These are phyloP conservation scores for Tolypocladium endophyticum DNA, from an alignment of 2,329 filamentous ascomycete genomes.

Conservation along the genomic window DNA sequence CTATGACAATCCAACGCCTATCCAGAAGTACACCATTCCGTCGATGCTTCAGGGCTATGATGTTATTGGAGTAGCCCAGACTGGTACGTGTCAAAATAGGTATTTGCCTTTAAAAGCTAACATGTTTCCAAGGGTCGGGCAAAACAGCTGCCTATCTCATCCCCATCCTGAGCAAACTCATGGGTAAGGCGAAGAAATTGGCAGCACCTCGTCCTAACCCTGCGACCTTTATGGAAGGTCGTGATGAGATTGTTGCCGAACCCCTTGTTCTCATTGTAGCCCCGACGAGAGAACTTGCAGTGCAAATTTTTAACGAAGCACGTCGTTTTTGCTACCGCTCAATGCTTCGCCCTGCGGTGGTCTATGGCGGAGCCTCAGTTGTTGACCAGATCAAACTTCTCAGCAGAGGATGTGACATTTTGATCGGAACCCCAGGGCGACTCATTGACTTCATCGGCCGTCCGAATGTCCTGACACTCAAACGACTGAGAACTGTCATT, in stretches of 20 bases:
- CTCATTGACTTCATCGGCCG: conserved; percentile 74
- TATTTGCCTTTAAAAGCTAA: not conserved
- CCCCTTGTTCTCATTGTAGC: conserved; percentile 78
- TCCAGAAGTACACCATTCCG: conserved; percentile 78
- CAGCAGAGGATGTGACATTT: conserved; percentile 73
- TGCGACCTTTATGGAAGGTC: conserved; percentile 37
- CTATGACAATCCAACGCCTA: conserved; percentile 68
- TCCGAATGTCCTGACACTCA: conserved; percentile 56
- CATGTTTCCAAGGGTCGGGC: conserved; percentile 61
- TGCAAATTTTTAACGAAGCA: conserved; percentile 91
- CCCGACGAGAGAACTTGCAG: conserved; percentile 81
- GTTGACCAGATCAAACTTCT: conserved; percentile 62
- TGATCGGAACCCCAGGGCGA: conserved; percentile 82
- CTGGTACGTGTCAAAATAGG: conserved; percentile 38
- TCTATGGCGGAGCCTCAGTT: conserved; percentile 76
- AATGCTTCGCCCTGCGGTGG: conserved; percentile 84
- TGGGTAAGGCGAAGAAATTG: conserved; percentile 91
- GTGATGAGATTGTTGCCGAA: conserved; percentile 57
- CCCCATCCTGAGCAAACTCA: conserved; percentile 78
- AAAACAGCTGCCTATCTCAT: conserved; percentile 93
- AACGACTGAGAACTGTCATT: conserved; percentile 68
- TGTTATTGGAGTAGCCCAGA: conserved; percentile 83
- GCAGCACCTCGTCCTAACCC: conserved; percentile 66
- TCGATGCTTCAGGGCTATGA: conserved; percentile 69
- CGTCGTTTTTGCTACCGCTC: conserved; percentile 89